Evolutionary conservation across 805 yeast genomes (phyloP).

Genomic region (Cyberlindnera maclurae): DNA sequence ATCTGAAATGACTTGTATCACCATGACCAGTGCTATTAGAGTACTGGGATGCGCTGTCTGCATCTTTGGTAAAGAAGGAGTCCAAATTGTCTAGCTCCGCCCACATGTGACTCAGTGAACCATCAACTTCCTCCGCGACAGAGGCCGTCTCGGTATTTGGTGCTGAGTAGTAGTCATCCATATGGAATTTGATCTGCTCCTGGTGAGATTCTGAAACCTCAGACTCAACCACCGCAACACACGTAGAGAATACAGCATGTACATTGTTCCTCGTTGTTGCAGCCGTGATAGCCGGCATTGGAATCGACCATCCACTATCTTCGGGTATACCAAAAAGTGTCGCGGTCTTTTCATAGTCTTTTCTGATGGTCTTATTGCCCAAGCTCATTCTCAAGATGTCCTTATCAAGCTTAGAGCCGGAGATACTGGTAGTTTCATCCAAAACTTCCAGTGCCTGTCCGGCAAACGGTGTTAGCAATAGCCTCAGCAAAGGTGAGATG

Average conservation of each 20-base stretch:
- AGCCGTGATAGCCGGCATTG: slow-evolving; percentile 89
- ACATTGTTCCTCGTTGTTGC: slow-evolving; percentile 87
- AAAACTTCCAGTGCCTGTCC: slow-evolving; percentile 84
- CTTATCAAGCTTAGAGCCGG: slow-evolving; percentile 86
- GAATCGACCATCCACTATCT: slow-evolving; percentile 94
- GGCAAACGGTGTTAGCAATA: slow-evolving; percentile 77
- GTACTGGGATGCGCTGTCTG: slow-evolving; percentile 21
- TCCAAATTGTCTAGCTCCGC: slow-evolving; percentile 87
- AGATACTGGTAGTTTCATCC: slow-evolving; percentile 77
- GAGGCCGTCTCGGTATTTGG: slow-evolving; percentile 39
- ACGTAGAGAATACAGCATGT: slow-evolving; percentile 90
- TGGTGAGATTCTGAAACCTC: slow-evolving; percentile 25
- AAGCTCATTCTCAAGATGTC: slow-evolving; percentile 88
- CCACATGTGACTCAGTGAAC: slow-evolving; percentile 83
- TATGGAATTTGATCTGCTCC: slow-evolving; percentile 41
- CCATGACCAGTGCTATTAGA: slow-evolving; percentile 21
- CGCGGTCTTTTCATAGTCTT: slow-evolving; percentile 78
- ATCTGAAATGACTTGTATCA: slow-evolving; percentile 26
- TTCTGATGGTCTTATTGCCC: slow-evolving; percentile 71
- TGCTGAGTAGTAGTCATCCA: slow-evolving; percentile 45
- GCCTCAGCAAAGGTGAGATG: slow-evolving; percentile 79
- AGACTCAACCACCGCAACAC: slow-evolving; percentile 35
- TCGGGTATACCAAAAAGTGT: slow-evolving; percentile 93
- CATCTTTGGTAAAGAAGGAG: slow-evolving; percentile 74
- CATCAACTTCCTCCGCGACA: slow-evolving; percentile 55